Evolutionary conservation across 768 basidiomycete species (phyloP), one percentile per base, ranked within the genome.

Genomic region (Tylopilus vinaceipallidus): DNA sequence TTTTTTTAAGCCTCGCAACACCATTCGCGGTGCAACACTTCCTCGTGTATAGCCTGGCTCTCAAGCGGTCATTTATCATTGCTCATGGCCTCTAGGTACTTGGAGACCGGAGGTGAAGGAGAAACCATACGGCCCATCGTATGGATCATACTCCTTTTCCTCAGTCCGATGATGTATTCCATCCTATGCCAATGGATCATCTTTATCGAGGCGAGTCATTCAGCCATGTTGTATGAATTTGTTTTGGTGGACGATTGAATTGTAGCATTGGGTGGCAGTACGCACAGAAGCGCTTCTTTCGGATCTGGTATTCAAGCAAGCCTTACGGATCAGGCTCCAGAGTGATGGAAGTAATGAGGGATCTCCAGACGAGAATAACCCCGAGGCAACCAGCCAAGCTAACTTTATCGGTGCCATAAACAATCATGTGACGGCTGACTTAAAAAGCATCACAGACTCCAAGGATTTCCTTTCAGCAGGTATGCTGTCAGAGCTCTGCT

Each of bases 321-420:
- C 80, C 4, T 73, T 91, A 10, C 76, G 82, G 23, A 79, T 88
- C 35, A 75, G 85, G 27, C 53, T 45, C 3, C 49, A 27, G 17
- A 49, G 44, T 3, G 27, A 8, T 32, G 54, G 14, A 53, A 45
- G n/a, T 45, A 16, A 50, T 26, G 26, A 57, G 4, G 19, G 9
- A 11, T 37, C 36, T 14, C 22, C 17, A 22, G 47, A 49, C 19
- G 35, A n/a, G 20, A 40, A 41, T 42, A 27, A n/a, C n/a, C n/a
- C n/a, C n/a, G n/a, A 56, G 41, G 43, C 24, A 17, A 42, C n/a
- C 14, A 63, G 65, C 42, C 60, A 66, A n/a, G 67, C 67, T 7
- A 82, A 84, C 60, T 66, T 88, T n/a, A 76, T 82, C 23, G 88
- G 89, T 12, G 85, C 80, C 60, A 83, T 91, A 60, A 90, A 86